A percentile compares a stretch with the other conserved stretches of the same genome.
Evolutionary conservation across 345 rosid species (phyloP).

Genomic region (Hirschfeldia incana): DNA sequence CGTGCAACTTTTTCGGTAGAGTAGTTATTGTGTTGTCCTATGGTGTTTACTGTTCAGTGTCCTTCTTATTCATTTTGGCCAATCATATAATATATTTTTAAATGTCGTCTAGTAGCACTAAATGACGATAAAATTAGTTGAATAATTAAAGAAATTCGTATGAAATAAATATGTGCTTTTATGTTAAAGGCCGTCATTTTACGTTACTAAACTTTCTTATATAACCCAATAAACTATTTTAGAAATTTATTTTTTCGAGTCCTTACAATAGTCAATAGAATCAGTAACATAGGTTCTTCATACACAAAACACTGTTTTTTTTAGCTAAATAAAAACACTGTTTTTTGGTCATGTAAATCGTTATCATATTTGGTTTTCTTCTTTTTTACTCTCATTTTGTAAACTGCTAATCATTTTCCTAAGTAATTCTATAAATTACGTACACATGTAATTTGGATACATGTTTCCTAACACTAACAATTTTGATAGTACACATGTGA

Average conservation of each 20-base stretch:
- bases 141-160: background rate
- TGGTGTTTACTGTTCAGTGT: conserved; percentile 23
- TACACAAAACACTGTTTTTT: too few species aligned
- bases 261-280: background rate
- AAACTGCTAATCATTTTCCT: background rate
- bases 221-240: too few species aligned
- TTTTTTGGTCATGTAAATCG: conserved; percentile 15
- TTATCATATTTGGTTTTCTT: background rate
- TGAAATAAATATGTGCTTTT: background rate
- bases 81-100: conserved; percentile 3
- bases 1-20: conserved; percentile 21
- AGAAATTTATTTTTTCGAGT: background rate
- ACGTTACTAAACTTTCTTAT: background rate
- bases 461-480: background rate
- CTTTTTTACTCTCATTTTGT: background rate
- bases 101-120: background rate
- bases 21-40: conserved; percentile 14
- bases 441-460: background rate
- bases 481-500: conserved; percentile 11
- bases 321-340: background rate
- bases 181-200: background rate
- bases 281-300: too few species aligned
- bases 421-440: background rate
- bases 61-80: conserved; percentile 13
- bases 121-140: conserved; percentile 26